Percentiles rank a stretch among this genome's conserved stretches.
Evolutionary conservation across 2,329 filamentous ascomycete species (phyloP).

Genomic region (Albophoma yamanashiensis): DNA sequence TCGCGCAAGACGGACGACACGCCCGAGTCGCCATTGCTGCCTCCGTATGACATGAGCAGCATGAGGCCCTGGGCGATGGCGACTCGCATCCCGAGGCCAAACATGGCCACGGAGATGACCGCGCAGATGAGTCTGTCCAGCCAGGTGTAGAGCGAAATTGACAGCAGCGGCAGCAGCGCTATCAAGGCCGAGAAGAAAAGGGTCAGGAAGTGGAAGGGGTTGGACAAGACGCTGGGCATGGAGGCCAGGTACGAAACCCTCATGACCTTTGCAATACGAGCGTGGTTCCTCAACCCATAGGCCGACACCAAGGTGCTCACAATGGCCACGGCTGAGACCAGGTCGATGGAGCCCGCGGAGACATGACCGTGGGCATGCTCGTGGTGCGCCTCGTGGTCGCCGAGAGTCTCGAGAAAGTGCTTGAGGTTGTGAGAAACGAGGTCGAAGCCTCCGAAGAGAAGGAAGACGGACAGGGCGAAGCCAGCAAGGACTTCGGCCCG

Average conservation of each 20-base stretch:
- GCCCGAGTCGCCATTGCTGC: conserved; percentile 26
- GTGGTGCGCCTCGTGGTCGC: conserved; percentile 60
- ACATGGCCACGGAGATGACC: conserved; percentile 80
- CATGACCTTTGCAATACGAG: conserved; percentile 86
- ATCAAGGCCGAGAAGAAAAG: conserved; percentile 76
- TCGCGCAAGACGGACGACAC: conserved; percentile 71
- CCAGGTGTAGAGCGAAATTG: conserved; percentile 69
- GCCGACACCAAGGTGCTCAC: conserved; percentile 76
- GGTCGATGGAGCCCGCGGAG: conserved; percentile 66
- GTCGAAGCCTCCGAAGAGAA: conserved; percentile 96
- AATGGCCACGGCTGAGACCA: conserved; percentile 73
- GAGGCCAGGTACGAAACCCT: conserved; percentile 72
- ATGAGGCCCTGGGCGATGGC: conserved; percentile 83
- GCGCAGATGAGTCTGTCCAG: conserved; percentile 75
- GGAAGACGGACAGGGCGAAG: conserved; percentile 89
- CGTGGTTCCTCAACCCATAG: conserved; percentile 80
- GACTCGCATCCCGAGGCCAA: conserved; percentile 70
- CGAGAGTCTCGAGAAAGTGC: conserved; percentile 65
- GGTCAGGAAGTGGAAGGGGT: conserved; percentile 91
- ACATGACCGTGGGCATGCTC: conserved; percentile 55
- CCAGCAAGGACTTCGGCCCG: conserved; percentile 88
- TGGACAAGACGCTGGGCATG: conserved; percentile 78
- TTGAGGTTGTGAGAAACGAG: conserved; percentile 89
- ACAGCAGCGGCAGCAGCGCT: conserved; percentile 71
- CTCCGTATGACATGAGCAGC: conserved; percentile 81